These are phyloP conservation scores for Acacia melanoxylon DNA, from an alignment of 306 rosid species.

Conservation along the genomic window DNA sequence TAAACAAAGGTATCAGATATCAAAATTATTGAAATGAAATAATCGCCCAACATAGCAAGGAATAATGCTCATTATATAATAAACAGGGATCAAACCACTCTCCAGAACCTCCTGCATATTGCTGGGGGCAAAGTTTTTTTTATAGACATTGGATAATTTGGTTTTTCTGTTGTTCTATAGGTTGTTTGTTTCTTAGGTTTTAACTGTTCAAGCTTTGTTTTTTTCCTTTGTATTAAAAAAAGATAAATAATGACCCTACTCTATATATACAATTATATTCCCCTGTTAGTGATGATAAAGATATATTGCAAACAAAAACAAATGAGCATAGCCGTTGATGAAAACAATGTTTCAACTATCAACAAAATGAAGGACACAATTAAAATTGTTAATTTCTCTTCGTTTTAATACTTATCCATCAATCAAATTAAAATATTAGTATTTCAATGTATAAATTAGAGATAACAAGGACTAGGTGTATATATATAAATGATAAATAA, in stretches of 20 bases:
- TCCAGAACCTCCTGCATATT: too few relatives aligned
- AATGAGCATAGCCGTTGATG: not conserved
- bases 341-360: not conserved
- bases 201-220: not conserved
- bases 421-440: not conserved
- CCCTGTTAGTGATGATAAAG: not conserved
- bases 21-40: not conserved
- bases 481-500: not conserved
- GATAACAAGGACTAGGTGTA: not conserved
- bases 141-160: not conserved
- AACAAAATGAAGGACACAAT: not conserved
- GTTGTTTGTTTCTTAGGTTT: not conserved
- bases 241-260: not conserved
- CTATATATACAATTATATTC: not conserved
- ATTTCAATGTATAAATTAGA: not conserved
- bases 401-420: not conserved
- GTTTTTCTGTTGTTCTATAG: not conserved
- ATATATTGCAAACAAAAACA: not conserved
- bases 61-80: too few relatives aligned
- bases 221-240: too few relatives aligned
- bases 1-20: not conserved
- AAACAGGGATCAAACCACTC: too few relatives aligned
- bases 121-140: too few relatives aligned
- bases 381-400: not conserved
- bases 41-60: too few relatives aligned